A percentile compares a stretch with the other conserved stretches of the same genome.
Evolutionary conservation across 1,139 yeast species (phyloP).

Genomic region (Debaryomyces singareniensis): DNA sequence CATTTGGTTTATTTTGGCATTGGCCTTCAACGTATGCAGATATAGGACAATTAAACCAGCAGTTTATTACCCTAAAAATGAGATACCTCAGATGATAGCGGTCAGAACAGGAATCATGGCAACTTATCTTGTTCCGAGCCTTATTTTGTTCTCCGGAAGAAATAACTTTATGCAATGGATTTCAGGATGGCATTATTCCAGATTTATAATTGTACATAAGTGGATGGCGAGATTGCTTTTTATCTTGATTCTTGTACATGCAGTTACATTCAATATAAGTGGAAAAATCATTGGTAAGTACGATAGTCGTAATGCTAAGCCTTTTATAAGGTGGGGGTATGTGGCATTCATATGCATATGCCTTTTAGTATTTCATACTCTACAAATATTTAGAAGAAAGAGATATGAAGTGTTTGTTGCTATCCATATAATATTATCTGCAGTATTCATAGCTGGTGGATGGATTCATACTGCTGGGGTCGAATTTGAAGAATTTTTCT

Average conservation of each 20-base stretch:
- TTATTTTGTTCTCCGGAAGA: conserved; percentile 56
- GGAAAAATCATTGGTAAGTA: conserved; percentile 23
- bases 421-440: conserved; percentile 54
- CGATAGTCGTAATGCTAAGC: conserved; percentile 26
- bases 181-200: conserved; percentile 60
- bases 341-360: conserved; percentile 36
- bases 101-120: conserved; percentile 55
- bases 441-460: conserved; percentile 48
- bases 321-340: conserved; percentile 51
- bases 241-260: conserved; percentile 42
- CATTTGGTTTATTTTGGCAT: conserved; percentile 43
- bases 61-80: conserved; percentile 27
- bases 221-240: conserved; percentile 53
- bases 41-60: conserved; percentile 34
- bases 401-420: conserved; percentile 61
- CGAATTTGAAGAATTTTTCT: conserved; percentile 37
- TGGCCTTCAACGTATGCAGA: conserved; percentile 37
- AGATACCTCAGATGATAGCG: conserved; percentile 50
- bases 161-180: conserved; percentile 59
- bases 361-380: conserved; percentile 41
- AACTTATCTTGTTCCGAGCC: conserved; percentile 42
- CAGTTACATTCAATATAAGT: conserved; percentile 35
- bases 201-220: conserved; percentile 60
- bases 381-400: conserved; percentile 45
- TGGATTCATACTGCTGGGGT: conserved; percentile 50